A percentile compares a stretch with the other conserved stretches of the same genome.
These are phyloP conservation scores for Cardamine chenopodiifolia DNA, from an alignment of 345 rosid species.

Conservation along the genomic window DNA sequence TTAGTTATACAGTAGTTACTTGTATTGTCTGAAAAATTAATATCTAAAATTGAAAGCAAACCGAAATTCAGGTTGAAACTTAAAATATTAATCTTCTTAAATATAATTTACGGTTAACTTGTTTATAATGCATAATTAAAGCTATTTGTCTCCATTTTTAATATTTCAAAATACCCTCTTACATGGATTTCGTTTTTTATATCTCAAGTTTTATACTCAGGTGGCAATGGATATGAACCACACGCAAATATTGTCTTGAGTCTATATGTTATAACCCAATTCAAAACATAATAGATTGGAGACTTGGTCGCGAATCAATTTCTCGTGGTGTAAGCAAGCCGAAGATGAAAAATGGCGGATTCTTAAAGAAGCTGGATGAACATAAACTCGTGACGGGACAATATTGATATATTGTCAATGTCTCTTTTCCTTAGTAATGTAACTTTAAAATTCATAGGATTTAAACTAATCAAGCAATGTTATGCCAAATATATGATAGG, in stretches of 20 bases:
- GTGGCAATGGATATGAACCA: slow-evolving; percentile 5
- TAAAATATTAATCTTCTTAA: not conserved
- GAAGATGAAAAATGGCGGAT: not conserved
- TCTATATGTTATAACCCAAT: not conserved
- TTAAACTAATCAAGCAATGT: slow-evolving; percentile 9
- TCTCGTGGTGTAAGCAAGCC: not conserved
- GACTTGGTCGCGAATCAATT: not conserved
- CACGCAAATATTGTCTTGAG: not conserved
- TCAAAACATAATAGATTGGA: not conserved
- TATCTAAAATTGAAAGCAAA: not conserved
- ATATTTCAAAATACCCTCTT: not conserved
- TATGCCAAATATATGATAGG: not conserved
- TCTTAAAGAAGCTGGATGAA: not conserved
- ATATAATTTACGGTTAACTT: not conserved
- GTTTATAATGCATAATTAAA: not conserved
- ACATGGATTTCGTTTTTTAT: not conserved
- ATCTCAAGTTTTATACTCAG: not conserved
- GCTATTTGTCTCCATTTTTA: not conserved
- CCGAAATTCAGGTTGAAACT: not conserved
- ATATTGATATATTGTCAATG: slow-evolving; percentile 4
- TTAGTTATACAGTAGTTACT: not conserved
- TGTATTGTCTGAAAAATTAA: not conserved
- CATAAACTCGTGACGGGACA: not conserved
- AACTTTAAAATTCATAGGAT: not conserved
- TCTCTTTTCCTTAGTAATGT: not conserved